Evolutionary conservation across 805 yeast species (phyloP), one percentile per base, ranked within the genome.

Genomic region (Tetrapisispora arboricola): DNA sequence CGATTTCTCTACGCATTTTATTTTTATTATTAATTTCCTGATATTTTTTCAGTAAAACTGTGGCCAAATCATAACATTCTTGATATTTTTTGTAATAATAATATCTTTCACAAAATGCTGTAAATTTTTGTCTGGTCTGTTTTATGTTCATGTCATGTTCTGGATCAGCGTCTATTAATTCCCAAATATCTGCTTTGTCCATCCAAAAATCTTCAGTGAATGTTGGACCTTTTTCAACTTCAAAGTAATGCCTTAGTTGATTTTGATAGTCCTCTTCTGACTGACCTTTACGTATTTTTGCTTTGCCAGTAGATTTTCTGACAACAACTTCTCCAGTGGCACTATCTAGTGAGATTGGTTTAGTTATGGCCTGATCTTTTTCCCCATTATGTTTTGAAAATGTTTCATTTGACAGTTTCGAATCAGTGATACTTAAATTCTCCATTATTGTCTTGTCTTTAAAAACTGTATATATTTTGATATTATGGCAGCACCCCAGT

Each of bases 231-330:
- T 64, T 39, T 22, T 55, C 57, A 9, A 49, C 54, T 0, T 49
- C 36, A 46, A 59, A 60, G 53, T 76, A 85, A 50, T 70, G 72
- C 3, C 47, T 46, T 45, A 65, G 63, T 57, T 86, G 90, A 8
- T 44, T 53, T 26, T 54, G 61, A 48, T 63, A 86, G 42, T 74
- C 82, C 40, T 78, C 88, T 32, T 75, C 77, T 0, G 80, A 53
- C 54, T 86, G 96, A 0, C 78, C 79, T 50, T 82, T 84, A 32
- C 95, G 70, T 20, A 68, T 57, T 41, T 68, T 71, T 3, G 57
- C 53, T 41, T 67, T 63, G 0, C 78, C 78, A 1, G 74, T 67
- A 1, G 72, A 63, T 43, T 66, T 71, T 27, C 61, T 57, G 4
- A 72, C 73, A 2, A 61, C 45, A 2, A 72, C 73, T 46, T 66